Base-by-base conservation (phyloP, 495 filamentous ascomycete genomes). In the Penicillium bialowiezense region DNA sequence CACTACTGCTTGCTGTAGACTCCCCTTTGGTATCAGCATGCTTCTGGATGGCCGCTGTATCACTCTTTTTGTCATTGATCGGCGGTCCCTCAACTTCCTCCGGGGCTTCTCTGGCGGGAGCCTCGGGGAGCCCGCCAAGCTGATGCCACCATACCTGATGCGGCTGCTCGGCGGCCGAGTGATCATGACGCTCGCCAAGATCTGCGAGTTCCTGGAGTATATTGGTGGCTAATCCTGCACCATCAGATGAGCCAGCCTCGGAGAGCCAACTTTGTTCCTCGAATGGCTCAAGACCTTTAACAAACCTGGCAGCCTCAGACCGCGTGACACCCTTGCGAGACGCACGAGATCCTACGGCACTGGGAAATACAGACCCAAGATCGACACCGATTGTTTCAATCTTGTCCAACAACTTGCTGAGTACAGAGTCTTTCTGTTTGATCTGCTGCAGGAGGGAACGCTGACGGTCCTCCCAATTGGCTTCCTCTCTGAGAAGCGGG, bases 361-460 rank as follows among this genome's bases (percentile, higher is more conserved):
- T 77, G 13, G 85, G 86, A 67, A 95, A 89, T 2, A 91, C 74
- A 18, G 79, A 73, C 12, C 81, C 80, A 5, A 92, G 65, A 23
- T 90, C 87, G 2, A 80, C 74, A 1, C 84, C 80, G 37, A 82
- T 78, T 0, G 80, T 70, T 48, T 89, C 86, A n/a, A 93, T 71
- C 56, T 88, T 90, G 62, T 95, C 89, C 7, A 89, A 71, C 18
- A 96, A 59, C 49, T 84, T 88, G 14, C 75, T 72, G 48, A 96
- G 88, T 14, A 89, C 78, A 55, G 73, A 79, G 64, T 96, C 91
- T 66, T 96, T 96, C 28, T 91, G 83, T 49, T 74, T 76, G 8
- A 96, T 58, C 19, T 75, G 72, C 7, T 75, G 63, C 19, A 85
- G 55, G 1, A 96, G 76, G 23, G 72, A 69, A 69, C 65, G 36